Base-by-base conservation (phyloP, 345 rosid genomes). In the Citrus sp. region DNA sequence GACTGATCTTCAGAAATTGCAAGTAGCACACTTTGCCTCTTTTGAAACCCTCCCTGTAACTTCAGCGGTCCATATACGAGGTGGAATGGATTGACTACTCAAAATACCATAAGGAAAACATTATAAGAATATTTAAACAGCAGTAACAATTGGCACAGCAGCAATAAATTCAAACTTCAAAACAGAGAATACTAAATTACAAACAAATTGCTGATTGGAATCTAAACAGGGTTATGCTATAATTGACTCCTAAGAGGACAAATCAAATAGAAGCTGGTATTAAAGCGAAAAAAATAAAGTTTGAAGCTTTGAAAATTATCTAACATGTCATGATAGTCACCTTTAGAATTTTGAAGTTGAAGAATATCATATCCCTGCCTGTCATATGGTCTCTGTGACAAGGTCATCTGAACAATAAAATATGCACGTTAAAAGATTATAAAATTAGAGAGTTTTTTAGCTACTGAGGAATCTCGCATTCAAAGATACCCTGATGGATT, bases 1-100 rank as follows among this genome's bases (percentile, higher is more conserved):
- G 82, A 69, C 78, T 87, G 88, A 35, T 87, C 92, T 78, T 86
- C 84, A 56, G 86, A 81, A 77, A 84, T 56, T 35, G 93, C 88
- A 75, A 24, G 78, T 56, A 78, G 49, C 61, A 82, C 75, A 79
- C 25, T 82, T 81, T 67, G 79, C 83, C 84, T 86, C 77, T 71
- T 81, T 66, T 9, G 80, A 46, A 81, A 82, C 73, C 74, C 67
- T 80, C 83, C 62, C 74, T 76, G 87, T 40, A 22, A 60, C 80
- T 82, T 89, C 64, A 79, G 74, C 51, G 55, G 79, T 80, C 73
- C 74, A 76, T 65, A 63, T 72, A 85, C 30, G 56, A 80, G 68
- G 70, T 54, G 73, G 73, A 73, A 75, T 32, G 82, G 76, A 65
- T 80, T 80, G 80, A 78, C 83, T 85, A 80, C 79, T 79, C 76